phyloP scores from a whole-genome alignment of 2,329 filamentous ascomycete genomes.

The Cercospora zeae-maydis region DNA sequence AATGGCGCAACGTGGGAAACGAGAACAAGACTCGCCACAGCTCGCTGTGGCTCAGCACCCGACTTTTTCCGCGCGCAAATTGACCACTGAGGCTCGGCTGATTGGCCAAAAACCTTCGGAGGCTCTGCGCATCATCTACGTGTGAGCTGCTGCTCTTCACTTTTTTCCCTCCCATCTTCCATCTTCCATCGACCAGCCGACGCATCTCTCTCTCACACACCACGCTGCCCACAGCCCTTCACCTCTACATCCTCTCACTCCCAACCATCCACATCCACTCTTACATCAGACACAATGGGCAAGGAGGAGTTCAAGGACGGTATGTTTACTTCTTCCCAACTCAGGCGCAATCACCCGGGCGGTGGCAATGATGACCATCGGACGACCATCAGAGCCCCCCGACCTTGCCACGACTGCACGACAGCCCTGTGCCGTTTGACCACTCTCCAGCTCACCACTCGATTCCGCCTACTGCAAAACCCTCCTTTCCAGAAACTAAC shows the following conservation, averaged over 20 bases:
- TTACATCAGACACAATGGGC: slow-evolving; percentile 35
- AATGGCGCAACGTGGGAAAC: not conserved
- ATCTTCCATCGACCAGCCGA: not conserved
- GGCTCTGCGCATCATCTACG: slow-evolving; percentile 5
- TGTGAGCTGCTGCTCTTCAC: slow-evolving; percentile 1
- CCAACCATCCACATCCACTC: not conserved
- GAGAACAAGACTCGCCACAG: not conserved
- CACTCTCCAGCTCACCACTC: not conserved
- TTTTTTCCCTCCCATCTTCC: not conserved
- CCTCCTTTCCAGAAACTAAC: slow-evolving; percentile 8
- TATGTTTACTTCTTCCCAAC: slow-evolving; percentile 28
- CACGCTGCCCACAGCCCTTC: not conserved
- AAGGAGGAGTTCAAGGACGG: slow-evolving; percentile 39
- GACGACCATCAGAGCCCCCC: not conserved
- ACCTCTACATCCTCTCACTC: not conserved
- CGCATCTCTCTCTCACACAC: not conserved
- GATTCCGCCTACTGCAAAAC: not conserved
- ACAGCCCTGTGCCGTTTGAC: not conserved
- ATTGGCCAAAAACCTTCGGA: not conserved
- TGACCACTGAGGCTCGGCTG: not conserved
- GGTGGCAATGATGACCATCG: not conserved
- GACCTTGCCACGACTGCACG: not conserved
- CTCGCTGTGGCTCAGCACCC: not conserved
- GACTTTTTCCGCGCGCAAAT: not conserved
- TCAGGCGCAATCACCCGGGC: not conserved